Evolutionary conservation across 345 rosid species (phyloP).

Genomic region (Melaleuca quinquenervia): DNA sequence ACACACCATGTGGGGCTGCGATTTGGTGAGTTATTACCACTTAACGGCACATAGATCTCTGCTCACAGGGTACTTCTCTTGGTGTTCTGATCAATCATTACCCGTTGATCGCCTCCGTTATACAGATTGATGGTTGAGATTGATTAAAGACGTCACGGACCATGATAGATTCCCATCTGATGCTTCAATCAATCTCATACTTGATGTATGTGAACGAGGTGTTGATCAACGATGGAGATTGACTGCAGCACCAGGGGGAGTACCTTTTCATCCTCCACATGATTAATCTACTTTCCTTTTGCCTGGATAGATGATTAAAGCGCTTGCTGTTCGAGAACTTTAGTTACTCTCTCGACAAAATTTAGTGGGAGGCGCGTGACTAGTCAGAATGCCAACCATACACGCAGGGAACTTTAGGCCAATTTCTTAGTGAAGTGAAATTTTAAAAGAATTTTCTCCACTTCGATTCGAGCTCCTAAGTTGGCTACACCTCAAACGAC

Average conservation of each 20-base stretch:
- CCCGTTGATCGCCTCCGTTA: neutral
- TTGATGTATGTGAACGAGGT: neutral
- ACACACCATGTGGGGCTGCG: conserved; percentile 20
- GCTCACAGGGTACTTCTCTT: neutral
- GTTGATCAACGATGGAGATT: neutral
- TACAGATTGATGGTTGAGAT: neutral
- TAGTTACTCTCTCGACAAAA: no score
- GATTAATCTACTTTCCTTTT: neutral
- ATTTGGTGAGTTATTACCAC: neutral
- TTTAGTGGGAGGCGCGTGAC: no score
- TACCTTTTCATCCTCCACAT: neutral
- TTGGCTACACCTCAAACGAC: neutral
- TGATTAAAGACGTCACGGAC: neutral
- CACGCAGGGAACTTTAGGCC: neutral
- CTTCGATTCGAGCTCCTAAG: neutral
- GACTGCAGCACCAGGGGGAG: neutral
- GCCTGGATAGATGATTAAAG: neutral
- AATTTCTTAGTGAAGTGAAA: neutral
- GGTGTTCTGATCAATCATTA: neutral
- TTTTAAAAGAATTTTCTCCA: neutral
- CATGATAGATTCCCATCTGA: neutral
- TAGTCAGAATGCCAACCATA: neutral
- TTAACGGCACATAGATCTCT: neutral
- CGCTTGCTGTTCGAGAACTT: no score
- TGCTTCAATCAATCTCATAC: neutral